Base-by-base conservation (phyloP, 2,329 filamentous ascomycete species). In the Scedosporium aurantiacum region DNA sequence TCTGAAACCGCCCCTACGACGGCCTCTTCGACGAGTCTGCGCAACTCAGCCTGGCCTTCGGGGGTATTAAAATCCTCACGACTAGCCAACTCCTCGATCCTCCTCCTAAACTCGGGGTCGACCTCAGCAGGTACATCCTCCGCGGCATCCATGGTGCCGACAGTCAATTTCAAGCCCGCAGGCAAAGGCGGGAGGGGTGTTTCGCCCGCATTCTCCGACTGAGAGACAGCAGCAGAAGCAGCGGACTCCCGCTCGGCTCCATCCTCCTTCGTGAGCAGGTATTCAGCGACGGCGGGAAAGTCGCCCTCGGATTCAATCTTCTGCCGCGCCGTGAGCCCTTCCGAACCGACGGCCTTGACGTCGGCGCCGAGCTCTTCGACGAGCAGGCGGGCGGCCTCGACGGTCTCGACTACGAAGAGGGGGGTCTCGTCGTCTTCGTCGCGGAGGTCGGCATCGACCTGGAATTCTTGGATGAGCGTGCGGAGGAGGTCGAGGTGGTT, bases 361-460 rank as follows among this genome's bases (percentile, higher is more conserved):
- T 96, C 85, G 37, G 89, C 83, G 4, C 86, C 84, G 2, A 97
- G 78, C 72, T 96, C 91, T 69, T 95, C 90, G 2, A 97, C 83
- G 6, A 99, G 78, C 60, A 87, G 82, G 67, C 83, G 84, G 21
- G 93, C 93, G 52, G 91, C 87, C 3, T 89, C 86, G 57, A 88
- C 78, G 0, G 85, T 90, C 74, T 99, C 94, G 28, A 87, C 85
- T n/a, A 91, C 90, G 70, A 96, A 99, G 4, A 99, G 79, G n/a
- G 93, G 89, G 1, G 93, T 97, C 75, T 99, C 94, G 62, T 86
- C 84, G 71, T 99, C 94, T 72, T 96, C 90, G 70, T 99, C 94
- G 66, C 82, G 83, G 60, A 97, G 78, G 71, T 97, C 87, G 57
- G 91, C 83, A 63, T 92, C 79, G 25, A 93, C 92, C 12, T 85